phyloP scores from a whole-genome alignment of 257 asterid genomes.

The Cynanchum wilfordii region DNA sequence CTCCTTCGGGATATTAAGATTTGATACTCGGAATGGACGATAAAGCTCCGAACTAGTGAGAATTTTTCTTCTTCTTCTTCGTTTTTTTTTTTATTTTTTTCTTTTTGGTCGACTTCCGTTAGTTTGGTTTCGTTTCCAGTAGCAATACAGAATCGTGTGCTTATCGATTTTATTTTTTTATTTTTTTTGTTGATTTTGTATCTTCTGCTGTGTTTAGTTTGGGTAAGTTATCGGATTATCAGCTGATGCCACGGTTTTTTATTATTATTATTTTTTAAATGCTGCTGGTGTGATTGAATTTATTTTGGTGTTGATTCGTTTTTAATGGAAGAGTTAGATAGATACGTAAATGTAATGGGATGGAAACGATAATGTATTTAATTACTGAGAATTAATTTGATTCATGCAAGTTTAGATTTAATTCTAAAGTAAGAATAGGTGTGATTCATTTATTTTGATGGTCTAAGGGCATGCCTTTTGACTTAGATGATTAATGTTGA shows the following conservation, averaged over 20 bases:
- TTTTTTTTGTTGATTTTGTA: neutral
- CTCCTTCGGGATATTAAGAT: neutral
- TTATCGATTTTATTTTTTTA: neutral
- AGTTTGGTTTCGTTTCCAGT: neutral
- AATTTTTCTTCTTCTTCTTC: neutral
- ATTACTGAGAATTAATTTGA: neutral
- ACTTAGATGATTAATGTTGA: neutral
- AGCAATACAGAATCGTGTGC: neutral
- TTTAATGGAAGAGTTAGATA: neutral
- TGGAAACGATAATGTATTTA: neutral
- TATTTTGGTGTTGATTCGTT: neutral
- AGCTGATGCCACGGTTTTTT: neutral
- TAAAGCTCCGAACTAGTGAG: conserved; percentile 8
- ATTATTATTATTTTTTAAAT: neutral
- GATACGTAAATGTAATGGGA: neutral
- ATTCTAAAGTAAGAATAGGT: too few species aligned
- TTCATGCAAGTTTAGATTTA: neutral
- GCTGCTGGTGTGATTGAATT: neutral
- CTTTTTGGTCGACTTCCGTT: too few species aligned
- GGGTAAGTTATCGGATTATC: neutral
- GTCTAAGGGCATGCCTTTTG: neutral
- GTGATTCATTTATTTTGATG: neutral
- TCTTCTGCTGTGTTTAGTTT: neutral
- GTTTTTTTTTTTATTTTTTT: too few species aligned
- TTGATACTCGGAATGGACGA: conserved; percentile 11